A percentile compares a stretch with the other conserved stretches of the same genome.
Conservation (phyloP, 2,329 filamentous ascomycete genomes). For the Dactylellina haptotyla region DNA sequence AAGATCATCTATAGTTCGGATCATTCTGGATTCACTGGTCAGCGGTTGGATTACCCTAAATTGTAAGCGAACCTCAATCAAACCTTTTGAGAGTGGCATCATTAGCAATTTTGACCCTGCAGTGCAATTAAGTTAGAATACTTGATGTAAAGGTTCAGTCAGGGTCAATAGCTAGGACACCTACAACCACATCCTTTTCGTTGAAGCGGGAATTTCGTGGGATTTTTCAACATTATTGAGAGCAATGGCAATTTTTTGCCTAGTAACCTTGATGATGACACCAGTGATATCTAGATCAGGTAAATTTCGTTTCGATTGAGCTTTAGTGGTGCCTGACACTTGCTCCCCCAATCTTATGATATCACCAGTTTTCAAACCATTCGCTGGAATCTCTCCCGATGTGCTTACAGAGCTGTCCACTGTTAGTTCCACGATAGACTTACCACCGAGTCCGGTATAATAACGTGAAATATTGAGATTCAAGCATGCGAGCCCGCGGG, state of each 20-base stretch:
- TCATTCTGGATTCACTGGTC: slow-evolving; percentile 67
- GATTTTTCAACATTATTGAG: slow-evolving; percentile 76
- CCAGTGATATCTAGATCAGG: slow-evolving; percentile 72
- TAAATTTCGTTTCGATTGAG: slow-evolving; percentile 75
- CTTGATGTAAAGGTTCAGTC: not conserved
- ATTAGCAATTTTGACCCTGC: slow-evolving; percentile 43
- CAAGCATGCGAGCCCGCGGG: slow-evolving; percentile 79
- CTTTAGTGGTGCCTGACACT: slow-evolving; percentile 75
- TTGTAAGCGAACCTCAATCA: not conserved
- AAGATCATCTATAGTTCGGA: slow-evolving; percentile 70
- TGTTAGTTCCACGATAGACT: slow-evolving; percentile 82
- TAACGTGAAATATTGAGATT: slow-evolving; percentile 79
- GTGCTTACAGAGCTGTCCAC: slow-evolving; percentile 72
- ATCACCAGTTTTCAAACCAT: slow-evolving; percentile 79
- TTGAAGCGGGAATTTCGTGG: slow-evolving; percentile 62
- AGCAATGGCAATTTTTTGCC: slow-evolving; percentile 72
- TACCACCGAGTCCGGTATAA: slow-evolving; percentile 90
- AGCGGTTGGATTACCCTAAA: not conserved
- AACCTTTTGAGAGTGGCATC: slow-evolving; percentile 51
- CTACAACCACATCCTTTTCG: slow-evolving; percentile 40
- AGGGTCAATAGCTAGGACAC: not conserved
- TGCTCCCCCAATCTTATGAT: slow-evolving; percentile 81
- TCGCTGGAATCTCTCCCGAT: slow-evolving; percentile 71
- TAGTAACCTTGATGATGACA: slow-evolving; percentile 74
- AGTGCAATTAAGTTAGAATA: not conserved